These are phyloP conservation scores for Rutstroemia sydowiana DNA, from an alignment of 2,329 filamentous ascomycete genomes.

Conservation along the genomic window DNA sequence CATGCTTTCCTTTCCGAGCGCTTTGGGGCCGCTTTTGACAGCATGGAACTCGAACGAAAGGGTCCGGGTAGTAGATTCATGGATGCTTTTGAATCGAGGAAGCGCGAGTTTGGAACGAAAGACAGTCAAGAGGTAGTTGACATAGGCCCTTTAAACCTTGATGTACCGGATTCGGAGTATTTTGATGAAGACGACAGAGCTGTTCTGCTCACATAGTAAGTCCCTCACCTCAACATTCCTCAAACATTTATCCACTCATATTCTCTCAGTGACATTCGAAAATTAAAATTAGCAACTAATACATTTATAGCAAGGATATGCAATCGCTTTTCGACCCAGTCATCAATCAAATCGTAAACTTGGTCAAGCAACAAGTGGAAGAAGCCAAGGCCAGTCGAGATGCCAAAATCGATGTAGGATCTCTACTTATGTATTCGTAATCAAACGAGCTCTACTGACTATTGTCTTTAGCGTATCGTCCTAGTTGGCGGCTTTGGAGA, in stretches of 20 bases:
- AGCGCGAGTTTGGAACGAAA: constrained; percentile 15
- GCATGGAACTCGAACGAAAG: constrained; percentile 12
- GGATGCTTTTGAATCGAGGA: constrained; percentile 13
- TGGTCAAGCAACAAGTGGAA: constrained; percentile 18
- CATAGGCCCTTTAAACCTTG: constrained; percentile 14
- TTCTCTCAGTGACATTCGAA: no score
- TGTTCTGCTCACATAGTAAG: constrained; percentile 18
- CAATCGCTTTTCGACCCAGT: constrained; percentile 23
- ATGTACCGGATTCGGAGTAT: constrained; percentile 13
- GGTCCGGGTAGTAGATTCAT: constrained; percentile 21
- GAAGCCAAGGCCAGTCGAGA: constrained; percentile 9
- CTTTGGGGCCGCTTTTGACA: constrained; percentile 17
- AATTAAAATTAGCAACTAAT: no score
- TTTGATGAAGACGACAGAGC: constrained; percentile 15
- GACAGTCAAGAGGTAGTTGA: constrained; percentile 11
- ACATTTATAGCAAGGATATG: constrained; percentile 23
- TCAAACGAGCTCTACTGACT: not conserved
- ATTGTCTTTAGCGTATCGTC: constrained; percentile 13
- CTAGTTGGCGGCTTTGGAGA: constrained; percentile 18
- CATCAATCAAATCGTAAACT: constrained; percentile 13
- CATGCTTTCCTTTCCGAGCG: constrained; percentile 15
- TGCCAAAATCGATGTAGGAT: constrained; percentile 16
- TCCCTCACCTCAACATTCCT: not conserved
- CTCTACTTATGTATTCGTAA: not conserved
- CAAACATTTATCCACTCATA: not conserved